phyloP scores from a whole-genome alignment of 495 filamentous ascomycete genomes.

The Penicillium goetzii region DNA sequence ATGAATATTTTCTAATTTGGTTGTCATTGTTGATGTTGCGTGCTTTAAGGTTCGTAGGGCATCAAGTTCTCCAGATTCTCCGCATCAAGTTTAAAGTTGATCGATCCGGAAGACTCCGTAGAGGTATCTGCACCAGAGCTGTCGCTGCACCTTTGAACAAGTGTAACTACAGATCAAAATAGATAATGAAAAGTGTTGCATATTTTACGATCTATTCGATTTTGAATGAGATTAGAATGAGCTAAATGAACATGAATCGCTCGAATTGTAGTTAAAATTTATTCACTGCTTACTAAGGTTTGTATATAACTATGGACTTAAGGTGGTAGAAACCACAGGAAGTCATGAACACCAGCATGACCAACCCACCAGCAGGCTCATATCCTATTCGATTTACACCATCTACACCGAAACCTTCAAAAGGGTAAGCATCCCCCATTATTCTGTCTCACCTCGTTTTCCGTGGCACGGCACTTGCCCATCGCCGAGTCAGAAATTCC shows the following conservation, averaged over 20 bases:
- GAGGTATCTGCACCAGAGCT: not conserved
- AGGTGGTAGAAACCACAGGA: not conserved
- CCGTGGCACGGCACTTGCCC: slow-evolving; percentile 3
- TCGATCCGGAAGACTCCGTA: not conserved
- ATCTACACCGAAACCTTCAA: not conserved
- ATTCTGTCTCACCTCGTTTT: not conserved
- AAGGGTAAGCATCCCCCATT: not conserved
- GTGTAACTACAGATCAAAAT: not conserved
- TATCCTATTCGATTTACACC: not conserved
- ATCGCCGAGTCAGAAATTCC: slow-evolving; percentile 2
- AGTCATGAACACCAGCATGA: not conserved
- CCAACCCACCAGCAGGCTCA: not conserved
- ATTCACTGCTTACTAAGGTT: not conserved
- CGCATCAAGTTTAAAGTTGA: not conserved
- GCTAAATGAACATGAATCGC: not conserved
- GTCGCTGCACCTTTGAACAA: not conserved
- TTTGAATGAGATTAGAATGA: not conserved
- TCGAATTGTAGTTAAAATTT: not conserved
- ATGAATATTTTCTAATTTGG: not conserved
- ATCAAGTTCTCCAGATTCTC: not conserved
- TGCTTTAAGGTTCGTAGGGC: not conserved
- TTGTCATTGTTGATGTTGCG: not conserved
- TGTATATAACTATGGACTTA: too few species aligned
- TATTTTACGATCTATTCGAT: not conserved
- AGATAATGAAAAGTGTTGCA: not conserved